Base-by-base conservation (phyloP, 2,329 filamentous ascomycete genomes). In the Coniochaeta sp. region DNA sequence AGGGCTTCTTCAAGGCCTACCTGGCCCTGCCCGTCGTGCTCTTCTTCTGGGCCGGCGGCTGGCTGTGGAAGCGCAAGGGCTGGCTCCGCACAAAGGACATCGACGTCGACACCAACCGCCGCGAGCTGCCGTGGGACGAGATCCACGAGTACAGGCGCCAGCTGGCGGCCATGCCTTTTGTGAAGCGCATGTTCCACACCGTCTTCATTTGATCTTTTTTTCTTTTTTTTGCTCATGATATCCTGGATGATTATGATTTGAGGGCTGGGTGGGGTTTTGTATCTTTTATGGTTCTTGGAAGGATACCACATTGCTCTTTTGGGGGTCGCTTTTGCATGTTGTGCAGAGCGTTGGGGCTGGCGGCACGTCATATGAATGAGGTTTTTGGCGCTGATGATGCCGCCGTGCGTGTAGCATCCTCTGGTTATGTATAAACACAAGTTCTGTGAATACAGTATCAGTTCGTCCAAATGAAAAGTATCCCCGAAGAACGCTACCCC, bases 81-180 rank as follows among this genome's bases (percentile, higher is more conserved):
- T 89, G 84, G 83, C 76, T 87, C 59, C 78, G 70, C 26, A 70
- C 83, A 2, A 73, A 77, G 31, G 74, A 89, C 65, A 89, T 90
- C 61, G 87, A 90, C 65, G 79, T 90, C 59, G 86, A 90, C 68
- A 81, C 79, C 31, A 87, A 86, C 63, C 81, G 86, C 43, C 80
- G 86, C 61, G 80, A 84, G 71, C 78, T 88, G 58, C 81, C 89
- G 69, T 89, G 84, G 84, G 84, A 87, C 12, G 74, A 75, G 44
- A 86, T 88, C 73, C 81, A 87, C 69, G 79, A 74, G 40, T 76
- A 81, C 67, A 77, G 79, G 33, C 79, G 76, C 40, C 70, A 77
- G 70, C 70, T 83, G 22, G 80, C 79, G 17, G 67, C 72, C 3
- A 80, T 76, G 77, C 83, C 84, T 1, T 70, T 73, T 14, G 87